Base-by-base conservation (phyloP, 1,284 basidiomycete species). In the Prillingera fragicola region DNA sequence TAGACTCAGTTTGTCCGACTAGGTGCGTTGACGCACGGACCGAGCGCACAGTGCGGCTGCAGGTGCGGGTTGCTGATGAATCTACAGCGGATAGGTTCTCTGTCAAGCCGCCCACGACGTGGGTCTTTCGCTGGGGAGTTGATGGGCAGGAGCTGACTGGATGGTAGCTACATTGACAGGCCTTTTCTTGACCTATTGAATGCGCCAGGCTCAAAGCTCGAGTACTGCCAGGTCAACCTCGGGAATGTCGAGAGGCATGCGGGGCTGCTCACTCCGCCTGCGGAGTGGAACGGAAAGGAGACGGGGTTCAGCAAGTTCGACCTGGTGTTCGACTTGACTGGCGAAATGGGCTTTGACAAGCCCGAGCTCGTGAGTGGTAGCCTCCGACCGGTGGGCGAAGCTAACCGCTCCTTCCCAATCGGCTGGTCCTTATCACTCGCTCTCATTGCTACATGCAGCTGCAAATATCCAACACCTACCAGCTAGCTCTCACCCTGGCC, bases 91-190 rank as follows among this genome's bases (percentile, higher is more conserved):
- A 92, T 72, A 86, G 87, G 65, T 89, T 81, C 69, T 87, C 85
- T 18, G 84, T 91, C 28, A 62, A 73, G 13, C 88, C 88, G 5
- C 78, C 88, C n/a, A 89, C 87, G 41, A 90, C 87, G 83, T 89
- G 65, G 59, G 82, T 73, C 22, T 32, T 22, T 33, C 12, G 45
- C 37, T 33, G 48, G 33, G 27, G 18, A 18, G 22, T 33, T 33
- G 17, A 25, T 5, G 14, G 12, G 10, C 39, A 22, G 7, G 39
- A 17, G 25, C 38, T 45, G 29, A 43, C 34, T 3, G 29, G n/a
- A n/a, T n/a, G n/a, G 29, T 57, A 88, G 86, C 26, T 90, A 90
- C 69, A 76, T 90, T 52, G 87, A 88, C 25, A 73, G 79, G 22
- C 79, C 82, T 48, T 90, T 91, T 61, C 78, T 80, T 31, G 74